Evolutionary conservation across 1,284 basidiomycete species (phyloP), one percentile per base, ranked within the genome.

Genomic region (Pterulicium gracile): DNA sequence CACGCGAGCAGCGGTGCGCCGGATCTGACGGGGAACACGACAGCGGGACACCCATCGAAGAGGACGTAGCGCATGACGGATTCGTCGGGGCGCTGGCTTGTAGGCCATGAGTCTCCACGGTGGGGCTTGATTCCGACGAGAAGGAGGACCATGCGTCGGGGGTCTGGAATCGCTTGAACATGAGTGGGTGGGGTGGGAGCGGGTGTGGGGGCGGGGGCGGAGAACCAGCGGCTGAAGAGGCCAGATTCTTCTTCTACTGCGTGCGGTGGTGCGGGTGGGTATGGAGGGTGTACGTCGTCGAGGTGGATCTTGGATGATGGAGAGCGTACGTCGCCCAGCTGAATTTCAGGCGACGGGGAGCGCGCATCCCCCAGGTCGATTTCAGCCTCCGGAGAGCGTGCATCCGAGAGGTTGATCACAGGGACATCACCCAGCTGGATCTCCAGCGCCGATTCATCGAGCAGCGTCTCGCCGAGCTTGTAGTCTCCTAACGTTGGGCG

Each of bases 121-220:
- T 80, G 77, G 1, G 79, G 78, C 55, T 75, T 77, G 42, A 79
- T 64, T n/a, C 81, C 62, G 45, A 75, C 63, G 56, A 81, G 81
- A 49, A 75, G 68, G 13, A 81, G 69, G 17, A 80, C 75, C 53
- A 75, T 79, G 59, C 81, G 77, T 22, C 64, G 64, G 1, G 77
- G 77, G n/a, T n/a, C n/a, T n/a, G n/a, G n/a, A n/a, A n/a, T n/a
- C 0, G 78, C 64, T 13, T 70, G 70, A 50, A 72, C 75, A 2
- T 72, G 72, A 18, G 75, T 69, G 0, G 74, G 76, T 1, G 53
- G 52, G 2, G 69, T 69, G 3, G 72, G 67, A 3, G 61, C 51
- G 3, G 72, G 66, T n/a, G n/a, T n/a, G n/a, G n/a, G n/a, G n/a
- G n/a, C n/a, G n/a, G n/a, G n/a, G n/a, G n/a, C n/a, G n/a, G n/a